Conservation (phyloP, 2,329 filamentous ascomycete species). For the Pestalotiopsis sp. region DNA sequence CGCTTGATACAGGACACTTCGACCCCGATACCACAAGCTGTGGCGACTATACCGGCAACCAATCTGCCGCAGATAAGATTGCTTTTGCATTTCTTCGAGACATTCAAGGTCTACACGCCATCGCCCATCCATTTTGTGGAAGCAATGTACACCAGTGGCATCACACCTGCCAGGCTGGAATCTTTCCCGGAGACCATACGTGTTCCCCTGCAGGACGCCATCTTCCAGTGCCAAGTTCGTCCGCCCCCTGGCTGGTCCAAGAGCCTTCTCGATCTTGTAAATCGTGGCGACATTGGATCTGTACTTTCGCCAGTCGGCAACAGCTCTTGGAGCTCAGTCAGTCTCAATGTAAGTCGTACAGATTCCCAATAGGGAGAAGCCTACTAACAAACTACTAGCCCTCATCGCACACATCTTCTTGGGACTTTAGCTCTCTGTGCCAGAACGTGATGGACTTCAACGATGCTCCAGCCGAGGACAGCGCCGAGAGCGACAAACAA, state of each 20-base stretch:
- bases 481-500: slow-evolving; percentile 80
- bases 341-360: slow-evolving; percentile 40
- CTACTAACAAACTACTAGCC: slow-evolving; percentile 39
- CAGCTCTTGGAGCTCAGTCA: slow-evolving; percentile 33
- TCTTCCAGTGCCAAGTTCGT: slow-evolving; percentile 79
- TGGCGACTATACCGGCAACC: slow-evolving; percentile 24
- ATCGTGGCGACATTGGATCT: slow-evolving; percentile 76
- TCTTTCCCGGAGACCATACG: slow-evolving; percentile 84
- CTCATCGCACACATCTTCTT: slow-evolving; percentile 64
- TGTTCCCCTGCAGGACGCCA: slow-evolving; percentile 77
- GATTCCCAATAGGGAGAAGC: neutral
- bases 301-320: slow-evolving; percentile 54
- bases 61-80: slow-evolving; percentile 68
- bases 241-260: slow-evolving; percentile 77
- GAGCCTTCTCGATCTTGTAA: slow-evolving; percentile 71
- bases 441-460: slow-evolving; percentile 61
- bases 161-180: slow-evolving; percentile 69
- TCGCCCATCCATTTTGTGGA: slow-evolving; percentile 67
- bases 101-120: slow-evolving; percentile 49
- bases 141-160: slow-evolving; percentile 68
- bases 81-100: slow-evolving; percentile 66
- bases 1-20: slow-evolving; percentile 36
- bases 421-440: slow-evolving; percentile 80
- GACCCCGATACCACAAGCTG: slow-evolving; percentile 19
- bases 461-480: slow-evolving; percentile 68